Percentiles rank a stretch among this genome's conserved stretches.
Conservation (phyloP, 495 filamentous ascomycete genomes). For the Penicillium crystallinum region DNA sequence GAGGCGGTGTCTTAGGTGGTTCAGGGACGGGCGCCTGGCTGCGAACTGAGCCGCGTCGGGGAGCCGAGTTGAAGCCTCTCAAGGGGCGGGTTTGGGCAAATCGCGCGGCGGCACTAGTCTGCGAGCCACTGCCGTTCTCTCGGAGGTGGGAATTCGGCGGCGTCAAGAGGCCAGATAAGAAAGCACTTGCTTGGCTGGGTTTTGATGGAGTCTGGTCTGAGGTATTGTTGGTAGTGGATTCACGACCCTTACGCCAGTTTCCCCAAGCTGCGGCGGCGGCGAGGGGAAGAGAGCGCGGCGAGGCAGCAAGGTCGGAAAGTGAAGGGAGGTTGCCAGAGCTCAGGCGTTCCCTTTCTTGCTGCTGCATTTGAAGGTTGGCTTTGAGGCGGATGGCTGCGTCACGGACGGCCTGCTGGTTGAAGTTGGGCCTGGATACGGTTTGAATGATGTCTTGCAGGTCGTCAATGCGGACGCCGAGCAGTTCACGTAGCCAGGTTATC, state of each 20-base stretch:
- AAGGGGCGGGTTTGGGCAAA: slow-evolving; percentile 40
- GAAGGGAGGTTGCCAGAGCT: slow-evolving; percentile 47
- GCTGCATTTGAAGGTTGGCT: slow-evolving; percentile 95
- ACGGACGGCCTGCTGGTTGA: slow-evolving; percentile 69
- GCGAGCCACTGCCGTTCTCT: slow-evolving; percentile 40
- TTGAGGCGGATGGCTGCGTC: slow-evolving; percentile 90
- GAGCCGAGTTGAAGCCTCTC: slow-evolving; percentile 29
- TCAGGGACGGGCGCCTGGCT: slow-evolving; percentile 34
- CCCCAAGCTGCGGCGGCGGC: slow-evolving; percentile 81
- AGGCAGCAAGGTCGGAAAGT: slow-evolving; percentile 61
- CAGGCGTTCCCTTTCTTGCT: slow-evolving; percentile 81
- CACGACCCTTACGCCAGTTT: slow-evolving; percentile 67
- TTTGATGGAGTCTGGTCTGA: slow-evolving; percentile 63
- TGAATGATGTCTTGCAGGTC: slow-evolving; percentile 90
- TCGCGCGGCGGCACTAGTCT: slow-evolving; percentile 37
- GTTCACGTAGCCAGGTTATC: slow-evolving; percentile 89
- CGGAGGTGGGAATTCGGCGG: slow-evolving; percentile 68
- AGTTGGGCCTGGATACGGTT: slow-evolving; percentile 65
- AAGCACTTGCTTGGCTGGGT: slow-evolving; percentile 43
- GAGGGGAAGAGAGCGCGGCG: slow-evolving; percentile 74
- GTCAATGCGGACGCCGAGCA: slow-evolving; percentile 82
- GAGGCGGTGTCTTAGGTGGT: slow-evolving; percentile 60
- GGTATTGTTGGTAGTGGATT: slow-evolving; percentile 32
- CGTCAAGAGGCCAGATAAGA: slow-evolving; percentile 75
- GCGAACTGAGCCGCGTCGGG: slow-evolving; percentile 29